Evolutionary conservation across 257 asterid species (phyloP).

Genomic region (Solanum rostratum): DNA sequence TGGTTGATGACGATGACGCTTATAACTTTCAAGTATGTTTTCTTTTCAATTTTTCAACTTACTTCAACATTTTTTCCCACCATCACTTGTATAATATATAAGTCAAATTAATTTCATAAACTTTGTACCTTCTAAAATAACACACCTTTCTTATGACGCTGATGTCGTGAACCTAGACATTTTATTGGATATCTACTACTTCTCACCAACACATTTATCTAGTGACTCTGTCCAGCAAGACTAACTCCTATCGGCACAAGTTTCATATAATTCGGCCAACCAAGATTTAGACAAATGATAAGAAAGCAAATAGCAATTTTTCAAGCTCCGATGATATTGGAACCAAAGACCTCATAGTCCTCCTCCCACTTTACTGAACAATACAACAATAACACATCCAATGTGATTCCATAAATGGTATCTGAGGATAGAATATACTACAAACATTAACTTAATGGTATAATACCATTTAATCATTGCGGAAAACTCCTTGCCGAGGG

Average conservation of each 20-base stretch:
- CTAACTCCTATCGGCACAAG: neutral
- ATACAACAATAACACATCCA: neutral
- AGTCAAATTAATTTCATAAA: neutral
- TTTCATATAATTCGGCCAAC: neutral
- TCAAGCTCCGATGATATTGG: neutral
- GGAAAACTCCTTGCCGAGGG: too few relatives aligned
- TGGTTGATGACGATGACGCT: neutral
- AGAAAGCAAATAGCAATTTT: neutral
- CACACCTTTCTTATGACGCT: neutral
- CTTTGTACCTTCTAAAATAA: neutral
- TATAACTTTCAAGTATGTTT: neutral
- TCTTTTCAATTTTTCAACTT: neutral
- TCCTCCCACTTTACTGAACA: neutral
- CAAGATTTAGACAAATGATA: neutral
- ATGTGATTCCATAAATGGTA: neutral
- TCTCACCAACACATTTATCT: neutral
- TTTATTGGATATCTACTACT: neutral
- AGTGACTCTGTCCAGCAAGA: neutral
- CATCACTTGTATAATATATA: neutral
- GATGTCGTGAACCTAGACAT: neutral
- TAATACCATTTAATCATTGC: too few relatives aligned
- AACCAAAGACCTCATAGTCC: neutral
- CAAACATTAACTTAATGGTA: too few relatives aligned
- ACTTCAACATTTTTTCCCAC: neutral
- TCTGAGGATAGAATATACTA: neutral